These are phyloP conservation scores for Boletus reticulatus DNA, from an alignment of 768 basidiomycete genomes.

Conservation along the genomic window DNA sequence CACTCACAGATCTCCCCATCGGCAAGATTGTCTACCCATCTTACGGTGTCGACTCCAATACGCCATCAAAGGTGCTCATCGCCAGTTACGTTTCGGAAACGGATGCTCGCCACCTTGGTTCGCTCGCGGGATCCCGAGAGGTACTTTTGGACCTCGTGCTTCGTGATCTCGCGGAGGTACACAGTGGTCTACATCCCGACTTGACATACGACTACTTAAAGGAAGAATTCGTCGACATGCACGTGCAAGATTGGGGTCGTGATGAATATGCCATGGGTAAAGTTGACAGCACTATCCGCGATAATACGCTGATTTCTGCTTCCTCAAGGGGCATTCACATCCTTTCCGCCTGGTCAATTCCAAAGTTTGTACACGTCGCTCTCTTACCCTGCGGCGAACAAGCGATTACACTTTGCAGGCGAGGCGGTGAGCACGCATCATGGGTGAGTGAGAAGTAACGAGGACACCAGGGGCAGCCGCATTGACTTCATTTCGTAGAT, in stretches of 20 bases:
- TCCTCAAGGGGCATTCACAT: conserved; percentile 35
- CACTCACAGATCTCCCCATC: conserved; percentile 11
- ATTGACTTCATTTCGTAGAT: conserved; percentile 19
- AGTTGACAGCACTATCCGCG: neutral
- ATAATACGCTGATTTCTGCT: neutral
- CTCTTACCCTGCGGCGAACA: conserved; percentile 26
- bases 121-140: neutral
- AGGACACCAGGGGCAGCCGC: too few relatives aligned
- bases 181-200: neutral
- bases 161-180: conserved; percentile 7
- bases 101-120: neutral
- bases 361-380: conserved; percentile 30
- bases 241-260: conserved; percentile 34
- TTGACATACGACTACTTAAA: conserved; percentile 3
- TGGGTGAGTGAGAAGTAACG: conserved; percentile 22
- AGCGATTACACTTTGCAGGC: conserved; percentile 9
- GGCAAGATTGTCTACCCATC: conserved; percentile 8
- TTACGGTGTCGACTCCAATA: conserved; percentile 1
- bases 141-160: conserved; percentile 3
- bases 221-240: conserved; percentile 10
- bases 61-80: conserved; percentile 10
- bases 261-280: conserved; percentile 35
- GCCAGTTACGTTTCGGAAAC: neutral
- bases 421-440: conserved; percentile 35
- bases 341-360: conserved; percentile 40